A percentile compares a stretch with the other conserved stretches of the same genome.
phyloP scores from a whole-genome alignment of 371 early-diverging fungal species.

The Mortierella sp. region DNA sequence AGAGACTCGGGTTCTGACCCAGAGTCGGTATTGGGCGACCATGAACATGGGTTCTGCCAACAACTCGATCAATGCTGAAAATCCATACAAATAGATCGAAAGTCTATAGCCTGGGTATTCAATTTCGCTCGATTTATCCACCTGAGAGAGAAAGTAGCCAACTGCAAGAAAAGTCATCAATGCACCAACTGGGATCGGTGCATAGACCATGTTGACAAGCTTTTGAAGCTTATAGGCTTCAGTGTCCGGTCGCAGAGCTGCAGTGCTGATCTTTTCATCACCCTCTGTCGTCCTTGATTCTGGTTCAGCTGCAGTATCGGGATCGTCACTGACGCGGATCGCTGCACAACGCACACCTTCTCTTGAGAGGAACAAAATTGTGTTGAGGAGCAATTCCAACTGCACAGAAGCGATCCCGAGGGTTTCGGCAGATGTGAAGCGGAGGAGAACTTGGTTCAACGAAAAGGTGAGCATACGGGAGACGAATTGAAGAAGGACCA shows the following conservation, averaged over 20 bases:
- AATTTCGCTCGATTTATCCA: slow-evolving; percentile 48
- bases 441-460: slow-evolving; percentile 83
- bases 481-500: slow-evolving; percentile 83
- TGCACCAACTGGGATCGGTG: slow-evolving; percentile 77
- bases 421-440: slow-evolving; percentile 74
- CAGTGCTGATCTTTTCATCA: background rate
- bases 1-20: slow-evolving; percentile 82
- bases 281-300: background rate
- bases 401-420: slow-evolving; percentile 89
- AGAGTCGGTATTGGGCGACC: slow-evolving; percentile 74
- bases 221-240: slow-evolving; percentile 60
- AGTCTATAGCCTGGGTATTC: slow-evolving; percentile 61
- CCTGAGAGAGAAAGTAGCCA: slow-evolving; percentile 63
- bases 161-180: slow-evolving; percentile 64
- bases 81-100: slow-evolving; percentile 74
- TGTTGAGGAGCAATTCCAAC: slow-evolving; percentile 86
- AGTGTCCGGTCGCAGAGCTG: slow-evolving; percentile 20
- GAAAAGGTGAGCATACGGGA: slow-evolving; percentile 84
- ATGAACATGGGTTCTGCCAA: slow-evolving; percentile 88
- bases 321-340: slow-evolving; percentile 59
- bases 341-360: slow-evolving; percentile 90
- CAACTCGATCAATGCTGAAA: slow-evolving; percentile 83
- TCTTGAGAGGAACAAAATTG: slow-evolving; percentile 92
- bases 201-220: slow-evolving; percentile 82
- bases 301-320: background rate